Base-by-base conservation (phyloP, 768 basidiomycete species). In the Phylloporus sp. region DNA sequence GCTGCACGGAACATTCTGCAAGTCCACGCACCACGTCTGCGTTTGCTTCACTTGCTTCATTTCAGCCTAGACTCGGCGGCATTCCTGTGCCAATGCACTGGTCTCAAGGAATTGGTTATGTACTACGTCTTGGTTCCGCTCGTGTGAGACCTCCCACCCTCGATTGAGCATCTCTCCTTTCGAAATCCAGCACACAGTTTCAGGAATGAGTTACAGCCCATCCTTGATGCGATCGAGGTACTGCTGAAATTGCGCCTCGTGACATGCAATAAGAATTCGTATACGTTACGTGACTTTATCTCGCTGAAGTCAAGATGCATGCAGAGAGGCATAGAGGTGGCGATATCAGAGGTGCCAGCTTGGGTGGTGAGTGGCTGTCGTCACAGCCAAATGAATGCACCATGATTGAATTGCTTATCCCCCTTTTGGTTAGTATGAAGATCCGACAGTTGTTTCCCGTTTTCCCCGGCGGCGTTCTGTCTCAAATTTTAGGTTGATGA, bases 31-130 rank as follows among this genome's bases (percentile, higher is more conserved):
- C 59, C 64, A 8, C 48, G 52, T n/a, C 60, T 77, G n/a, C 66
- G 69, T 13, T 76, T 75, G 2, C 62, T 77, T 36, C 70, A 73
- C 34, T 46, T 76, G 7, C 64, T 69, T 52, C 63, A 64, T 21
- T 70, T 67, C 56, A 69, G 55, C 51, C 27, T 38, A 3, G 54
- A 65, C 14, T 61, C 68, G 7, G 61, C 65, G 4, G 55, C 59
- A n/a, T 54, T 75, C 24, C 42, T 76, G 17, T 55, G 52, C 22
- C 52, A 57, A 20, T 77, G 73, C 55, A 63, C 59, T 0, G 60
- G 57, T 32, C 64, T 77, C 14, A 57, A 70, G 45, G 75, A 77
- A 43, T 51, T 77, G 11, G 48, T 70, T 14, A 38, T 76, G 15
- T 59, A 67, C 28, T 69, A 62, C 33, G 57, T 55, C 1, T 38